A percentile compares a stretch with the other conserved stretches of the same genome.
phyloP scores from a whole-genome alignment of 345 rosid genomes.

The Moricandia arvensis region DNA sequence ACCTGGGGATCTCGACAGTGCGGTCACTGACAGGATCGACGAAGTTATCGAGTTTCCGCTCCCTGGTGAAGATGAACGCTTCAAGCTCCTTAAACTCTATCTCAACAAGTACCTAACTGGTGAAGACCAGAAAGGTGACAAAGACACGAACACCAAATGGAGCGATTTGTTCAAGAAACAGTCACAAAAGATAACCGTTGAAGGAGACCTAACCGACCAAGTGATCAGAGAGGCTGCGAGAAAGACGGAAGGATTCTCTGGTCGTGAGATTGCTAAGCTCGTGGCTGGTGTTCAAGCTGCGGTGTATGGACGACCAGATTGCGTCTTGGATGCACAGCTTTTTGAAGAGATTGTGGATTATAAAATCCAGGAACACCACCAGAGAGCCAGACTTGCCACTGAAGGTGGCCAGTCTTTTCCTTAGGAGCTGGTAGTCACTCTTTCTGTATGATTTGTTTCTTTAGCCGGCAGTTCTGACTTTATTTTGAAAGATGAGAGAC shows the following conservation, averaged over 20 bases:
- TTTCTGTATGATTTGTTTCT: constrained; percentile 23
- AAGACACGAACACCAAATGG: constrained; percentile 39
- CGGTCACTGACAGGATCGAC: constrained; percentile 84
- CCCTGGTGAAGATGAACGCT: constrained; percentile 86
- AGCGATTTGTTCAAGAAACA: constrained; percentile 49
- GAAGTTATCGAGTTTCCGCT: constrained; percentile 91
- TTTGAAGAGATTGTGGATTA: constrained; percentile 74
- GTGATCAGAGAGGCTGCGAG: constrained; percentile 72
- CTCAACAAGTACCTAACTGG: constrained; percentile 59
- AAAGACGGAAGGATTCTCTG: constrained; percentile 86
- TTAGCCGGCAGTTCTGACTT: constrained; percentile 7
- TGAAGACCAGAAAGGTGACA: constrained; percentile 42
- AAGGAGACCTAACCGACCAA: constrained; percentile 62
- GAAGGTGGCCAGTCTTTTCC: constrained; percentile 31
- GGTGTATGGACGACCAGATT: constrained; percentile 71
- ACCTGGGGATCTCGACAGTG: constrained; percentile 94
- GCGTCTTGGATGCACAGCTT: constrained; percentile 65
- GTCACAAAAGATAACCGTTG: constrained; percentile 61
- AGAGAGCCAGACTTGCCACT: constrained; percentile 63
- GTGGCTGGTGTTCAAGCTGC: constrained; percentile 93
- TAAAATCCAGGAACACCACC: constrained; percentile 77
- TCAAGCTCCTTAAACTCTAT: constrained; percentile 71
- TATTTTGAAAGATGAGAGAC: not conserved
- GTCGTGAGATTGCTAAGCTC: constrained; percentile 92
- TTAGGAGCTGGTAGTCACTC: not conserved